Base-by-base conservation (phyloP, 2,329 filamentous ascomycete genomes). In the Niveomyces coronatus region DNA sequence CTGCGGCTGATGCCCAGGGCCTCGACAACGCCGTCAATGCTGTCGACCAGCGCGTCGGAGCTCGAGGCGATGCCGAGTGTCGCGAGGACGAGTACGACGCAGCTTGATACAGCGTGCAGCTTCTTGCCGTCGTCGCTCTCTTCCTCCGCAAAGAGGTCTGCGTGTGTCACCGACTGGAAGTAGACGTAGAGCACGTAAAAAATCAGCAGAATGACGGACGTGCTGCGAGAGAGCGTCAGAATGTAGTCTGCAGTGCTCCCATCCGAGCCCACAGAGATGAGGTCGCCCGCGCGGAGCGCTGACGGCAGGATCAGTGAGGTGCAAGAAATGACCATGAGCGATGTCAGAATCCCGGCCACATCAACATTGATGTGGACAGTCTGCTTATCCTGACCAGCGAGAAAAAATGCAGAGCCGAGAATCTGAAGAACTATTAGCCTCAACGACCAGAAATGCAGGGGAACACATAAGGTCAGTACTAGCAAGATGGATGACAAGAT, bases 1-100 rank as follows among this genome's bases (percentile, higher is more conserved):
- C 42, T 44, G 16, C 44, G 32, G 31, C 44, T 46, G 13, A 46
- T 39, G 9, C 39, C 39, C 5, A 46, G 35, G 4, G 44, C 42
- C 14, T 44, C 44, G 13, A 46, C 39, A 16, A 46, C 45, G 13
- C 43, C 42, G 30, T 37, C 33, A 19, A 51, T 48, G 19, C 46
- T 49, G 36, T 48, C 44, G 18, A 53, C 49, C 23, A 52, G 50
- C 8, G 51, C 48, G 20, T 52, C 50, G 10, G 52, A 51, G 41
- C 50, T 48, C 26, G 38, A 35, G 6, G 39, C 39, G 8, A 46
- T 43, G 2, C 42, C 44, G n/a, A 45, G 35, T 4, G 44, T 46
- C 5, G 45, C 45, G 13, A 46, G 26, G 10, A 46, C 24, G 16
- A 46, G 43, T 4, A 45, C 35, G 9, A 38, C 30, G 34, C 44